phyloP scores from a whole-genome alignment of 2,329 filamentous ascomycete species.

The Zarea fungicola region DNA sequence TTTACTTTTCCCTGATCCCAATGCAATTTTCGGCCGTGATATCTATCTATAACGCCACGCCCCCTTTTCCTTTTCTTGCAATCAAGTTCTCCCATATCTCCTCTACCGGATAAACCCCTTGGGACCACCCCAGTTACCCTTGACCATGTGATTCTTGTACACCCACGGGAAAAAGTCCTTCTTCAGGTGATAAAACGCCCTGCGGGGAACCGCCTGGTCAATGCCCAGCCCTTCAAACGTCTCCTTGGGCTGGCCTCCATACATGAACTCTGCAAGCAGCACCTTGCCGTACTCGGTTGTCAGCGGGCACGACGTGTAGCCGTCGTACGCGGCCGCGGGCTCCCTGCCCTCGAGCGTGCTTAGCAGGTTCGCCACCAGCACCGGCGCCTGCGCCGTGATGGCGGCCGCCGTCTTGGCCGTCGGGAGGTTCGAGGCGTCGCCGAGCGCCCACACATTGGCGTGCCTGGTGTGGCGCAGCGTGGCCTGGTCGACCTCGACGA shows the following conservation, averaged over 20 bases:
- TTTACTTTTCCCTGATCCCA: background rate
- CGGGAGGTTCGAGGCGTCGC: conserved; percentile 54
- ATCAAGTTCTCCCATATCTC: background rate
- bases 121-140: conserved; percentile 57
- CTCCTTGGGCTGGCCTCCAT: conserved; percentile 57
- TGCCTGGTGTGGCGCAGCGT: conserved; percentile 50
- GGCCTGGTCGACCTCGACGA: conserved; percentile 51
- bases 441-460: conserved; percentile 53
- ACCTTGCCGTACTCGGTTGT: conserved; percentile 56
- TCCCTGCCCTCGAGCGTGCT: conserved; percentile 38
- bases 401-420: conserved; percentile 53
- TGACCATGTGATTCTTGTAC: conserved; percentile 55
- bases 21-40: background rate
- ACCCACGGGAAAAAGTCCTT: conserved; percentile 66
- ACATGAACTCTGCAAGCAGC: conserved; percentile 61
- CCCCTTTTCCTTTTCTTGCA: background rate
- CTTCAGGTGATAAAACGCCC: conserved; percentile 57
- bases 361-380: conserved; percentile 46
- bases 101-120: conserved; percentile 37
- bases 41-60: background rate
- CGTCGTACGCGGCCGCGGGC: conserved; percentile 41
- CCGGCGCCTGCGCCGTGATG: conserved; percentile 45
- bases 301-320: conserved; percentile 52
- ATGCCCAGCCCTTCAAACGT: conserved; percentile 54
- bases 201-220: conserved; percentile 51